Evolutionary conservation across 345 rosid species (phyloP).

Genomic region (Salix koriyanagi): DNA sequence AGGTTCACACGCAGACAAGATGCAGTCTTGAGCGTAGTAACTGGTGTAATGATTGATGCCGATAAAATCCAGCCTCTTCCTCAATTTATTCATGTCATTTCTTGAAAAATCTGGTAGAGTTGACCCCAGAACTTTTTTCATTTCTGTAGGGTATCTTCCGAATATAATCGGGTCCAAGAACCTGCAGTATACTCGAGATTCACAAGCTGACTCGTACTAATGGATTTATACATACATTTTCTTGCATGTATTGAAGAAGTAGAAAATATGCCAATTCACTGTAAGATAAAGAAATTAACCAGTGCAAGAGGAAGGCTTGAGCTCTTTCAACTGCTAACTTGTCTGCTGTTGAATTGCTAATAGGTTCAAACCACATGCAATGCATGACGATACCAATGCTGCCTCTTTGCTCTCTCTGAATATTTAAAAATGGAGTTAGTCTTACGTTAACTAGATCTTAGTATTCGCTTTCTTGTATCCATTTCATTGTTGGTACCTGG

Average conservation of each 20-base stretch:
- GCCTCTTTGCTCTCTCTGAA: constrained; percentile 14
- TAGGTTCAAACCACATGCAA: constrained; percentile 14
- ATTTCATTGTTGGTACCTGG: constrained; percentile 11
- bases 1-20: constrained; percentile 3
- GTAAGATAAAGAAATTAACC: background rate
- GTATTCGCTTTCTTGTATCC: too few species aligned
- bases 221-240: background rate
- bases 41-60: constrained; percentile 18
- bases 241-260: background rate
- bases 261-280: background rate
- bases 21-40: constrained; percentile 14
- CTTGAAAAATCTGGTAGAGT: constrained; percentile 13
- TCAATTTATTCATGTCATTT: constrained; percentile 6
- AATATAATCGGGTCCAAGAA: constrained; percentile 18
- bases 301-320: constrained; percentile 9
- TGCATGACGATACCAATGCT: constrained; percentile 19
- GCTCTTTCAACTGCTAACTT: constrained; percentile 17
- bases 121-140: constrained; percentile 10
- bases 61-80: constrained; percentile 12
- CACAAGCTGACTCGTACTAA: background rate
- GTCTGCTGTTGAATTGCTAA: constrained; percentile 17
- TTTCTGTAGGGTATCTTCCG: constrained; percentile 19
- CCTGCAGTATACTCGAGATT: background rate
- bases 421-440: background rate
- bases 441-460: background rate